Evolutionary conservation across 805 yeast genomes (phyloP).

Genomic region (Vanderwaltozyma verrucispora): DNA sequence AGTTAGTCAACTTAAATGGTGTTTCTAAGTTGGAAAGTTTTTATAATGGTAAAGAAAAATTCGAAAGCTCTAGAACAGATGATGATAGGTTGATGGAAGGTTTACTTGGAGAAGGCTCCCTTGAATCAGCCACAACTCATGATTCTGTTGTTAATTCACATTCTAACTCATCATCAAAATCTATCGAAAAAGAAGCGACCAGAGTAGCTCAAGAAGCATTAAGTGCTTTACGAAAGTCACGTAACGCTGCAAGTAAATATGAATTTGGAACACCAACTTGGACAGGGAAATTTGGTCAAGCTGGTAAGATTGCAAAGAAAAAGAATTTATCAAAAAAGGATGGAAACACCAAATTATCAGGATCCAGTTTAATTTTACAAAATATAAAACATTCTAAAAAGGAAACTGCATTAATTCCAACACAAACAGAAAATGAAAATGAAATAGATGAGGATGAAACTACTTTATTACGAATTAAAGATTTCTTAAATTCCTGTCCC

Average conservation of each 20-base stretch:
- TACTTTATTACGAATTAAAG: constrained; percentile 24
- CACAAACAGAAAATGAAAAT: neutral
- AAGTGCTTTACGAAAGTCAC: constrained; percentile 48
- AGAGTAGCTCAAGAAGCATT: constrained; percentile 45
- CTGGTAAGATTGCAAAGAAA: constrained; percentile 45
- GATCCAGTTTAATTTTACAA: constrained; percentile 18
- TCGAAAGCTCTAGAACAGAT: constrained; percentile 32
- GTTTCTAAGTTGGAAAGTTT: constrained; percentile 62
- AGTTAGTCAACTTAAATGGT: constrained; percentile 57
- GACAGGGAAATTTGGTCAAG: constrained; percentile 87
- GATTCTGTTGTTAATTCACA: constrained; percentile 59
- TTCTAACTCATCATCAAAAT: constrained; percentile 21
- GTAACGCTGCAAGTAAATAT: constrained; percentile 29
- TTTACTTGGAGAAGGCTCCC: constrained; percentile 53
- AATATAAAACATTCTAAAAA: constrained; percentile 15
- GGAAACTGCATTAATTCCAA: constrained; percentile 3
- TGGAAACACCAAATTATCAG: constrained; percentile 2
- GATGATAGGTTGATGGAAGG: constrained; percentile 67
- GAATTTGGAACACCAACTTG: constrained; percentile 84
- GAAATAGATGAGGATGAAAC: constrained; percentile 4
- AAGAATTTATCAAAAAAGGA: neutral
- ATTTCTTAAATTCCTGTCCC: constrained; percentile 29
- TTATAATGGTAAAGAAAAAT: constrained; percentile 40
- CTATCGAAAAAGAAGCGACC: constrained; percentile 52
- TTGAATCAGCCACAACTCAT: constrained; percentile 68